Base-by-base conservation (phyloP, 2,329 filamentous ascomycete species). In the Pyricularia grisea region DNA sequence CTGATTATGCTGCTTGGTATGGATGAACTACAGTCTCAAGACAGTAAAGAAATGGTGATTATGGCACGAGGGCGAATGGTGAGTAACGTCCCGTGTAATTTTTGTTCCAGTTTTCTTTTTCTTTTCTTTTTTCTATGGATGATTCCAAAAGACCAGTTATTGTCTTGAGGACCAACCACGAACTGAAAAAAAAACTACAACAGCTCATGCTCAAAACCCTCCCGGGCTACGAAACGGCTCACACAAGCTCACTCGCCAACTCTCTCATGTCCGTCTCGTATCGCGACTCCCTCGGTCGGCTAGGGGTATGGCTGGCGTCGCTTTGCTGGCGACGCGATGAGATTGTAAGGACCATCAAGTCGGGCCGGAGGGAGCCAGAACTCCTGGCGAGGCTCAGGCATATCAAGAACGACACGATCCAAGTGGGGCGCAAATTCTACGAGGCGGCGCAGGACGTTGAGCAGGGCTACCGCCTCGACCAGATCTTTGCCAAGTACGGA, bases 151-250 rank as follows among this genome's bases (percentile, higher is more conserved):
- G 60, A 4, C 60, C 60, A 63, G 17, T n/a, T 7, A 63, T 12
- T 12, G 4, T 27, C 60, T 25, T 17, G 14, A 17, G n/a, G n/a
- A 23, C 20, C 7, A 11, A 14, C 2, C 2, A 36, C 10, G 6
- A 36, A 5, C 20, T 7, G n/a, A 50, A 17, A n/a, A 50, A 50
- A 20, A 1, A 2, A 50, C 20, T 5, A 20, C 42, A 36, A 25
- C 25, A 67, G 66, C 42, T 67, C 27, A 58, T n/a, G 66, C 27
- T 67, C 36, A 58, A 67, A 58, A 12, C 20, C 14, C 66, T 67
- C 27, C 66, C 66, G 5, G 33, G 66, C 36, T 42, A 58, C 42
- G 66, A 67, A 27, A n/a, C 42, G 10, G 23, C 33, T 9, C 55
- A 30, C 33, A 55, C 66, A 25, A n/a, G 25, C 23, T 28, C n/a